Conservation (phyloP, 805 yeast genomes). For the Cyberlindnera euphorbiiphila region DNA sequence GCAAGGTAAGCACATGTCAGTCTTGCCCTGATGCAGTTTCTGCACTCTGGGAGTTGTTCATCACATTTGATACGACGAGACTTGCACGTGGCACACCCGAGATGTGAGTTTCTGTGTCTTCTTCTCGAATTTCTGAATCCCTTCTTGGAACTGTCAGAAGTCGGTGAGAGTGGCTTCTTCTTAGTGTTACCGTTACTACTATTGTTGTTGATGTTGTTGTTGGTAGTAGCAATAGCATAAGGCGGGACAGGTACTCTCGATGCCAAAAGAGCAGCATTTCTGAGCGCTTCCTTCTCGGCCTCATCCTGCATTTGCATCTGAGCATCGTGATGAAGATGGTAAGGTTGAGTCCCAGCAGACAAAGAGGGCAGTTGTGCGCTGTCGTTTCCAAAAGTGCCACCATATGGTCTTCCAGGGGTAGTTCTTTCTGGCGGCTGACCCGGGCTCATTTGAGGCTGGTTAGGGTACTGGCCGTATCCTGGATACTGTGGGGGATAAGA, state of each 20-base stretch:
- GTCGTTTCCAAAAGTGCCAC: constrained; percentile 4
- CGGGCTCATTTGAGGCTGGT: constrained; percentile 1
- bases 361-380: constrained; percentile 8
- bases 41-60: constrained; percentile 56
- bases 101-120: constrained; percentile 63
- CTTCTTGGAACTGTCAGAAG: constrained; percentile 14
- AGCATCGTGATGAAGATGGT: constrained; percentile 11
- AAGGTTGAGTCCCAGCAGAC: constrained; percentile 6
- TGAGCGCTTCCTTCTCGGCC: constrained; percentile 2
- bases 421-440: constrained; percentile 2
- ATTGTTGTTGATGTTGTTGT: constrained; percentile 16
- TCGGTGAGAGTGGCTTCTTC: constrained; percentile 9
- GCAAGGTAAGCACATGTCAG: constrained; percentile 46
- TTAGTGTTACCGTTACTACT: constrained; percentile 1
- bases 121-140: constrained; percentile 37
- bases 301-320: constrained; percentile 1
- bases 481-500: constrained; percentile 9
- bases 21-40: constrained; percentile 47
- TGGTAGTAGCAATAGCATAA: constrained; percentile 28
- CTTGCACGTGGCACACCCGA: constrained; percentile 72
- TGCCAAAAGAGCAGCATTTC: constrained; percentile 6
- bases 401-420: constrained; percentile 4
- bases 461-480: constrained; percentile 7
- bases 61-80: constrained; percentile 62
- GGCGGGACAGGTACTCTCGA: constrained; percentile 34